Percentiles rank a stretch among this genome's conserved stretches.
Conservation (phyloP, 2,329 filamentous ascomycete species). For the Penicillium occitanis region DNA sequence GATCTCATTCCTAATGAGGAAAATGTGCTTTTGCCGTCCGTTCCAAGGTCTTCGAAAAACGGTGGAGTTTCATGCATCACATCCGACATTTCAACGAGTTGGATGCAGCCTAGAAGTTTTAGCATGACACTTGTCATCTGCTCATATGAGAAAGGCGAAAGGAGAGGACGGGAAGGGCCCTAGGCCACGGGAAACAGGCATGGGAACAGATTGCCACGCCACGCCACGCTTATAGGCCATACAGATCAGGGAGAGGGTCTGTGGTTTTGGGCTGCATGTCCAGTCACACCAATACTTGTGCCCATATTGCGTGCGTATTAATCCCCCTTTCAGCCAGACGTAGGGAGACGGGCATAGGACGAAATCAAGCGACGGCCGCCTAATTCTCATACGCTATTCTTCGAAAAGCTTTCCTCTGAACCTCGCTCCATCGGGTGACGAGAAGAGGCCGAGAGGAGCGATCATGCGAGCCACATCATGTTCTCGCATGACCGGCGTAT, state of each 20-base stretch:
- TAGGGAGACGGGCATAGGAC: neutral
- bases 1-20: neutral
- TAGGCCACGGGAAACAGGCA: neutral
- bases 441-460: neutral
- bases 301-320: neutral
- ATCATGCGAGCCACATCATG: conserved; percentile 14
- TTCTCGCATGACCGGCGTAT: neutral
- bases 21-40: neutral
- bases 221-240: conserved; percentile 11
- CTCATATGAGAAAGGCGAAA: neutral
- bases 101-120: neutral
- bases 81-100: neutral
- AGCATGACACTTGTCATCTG: conserved; percentile 10
- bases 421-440: neutral
- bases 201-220: conserved; percentile 17
- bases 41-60: neutral
- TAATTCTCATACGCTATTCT: neutral
- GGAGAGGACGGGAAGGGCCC: neutral
- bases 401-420: neutral
- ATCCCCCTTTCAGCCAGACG: neutral
- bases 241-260: neutral
- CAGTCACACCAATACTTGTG: conserved; percentile 10
- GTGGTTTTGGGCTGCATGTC: conserved; percentile 12
- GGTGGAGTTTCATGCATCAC: neutral
- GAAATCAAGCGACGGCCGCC: conserved; percentile 11